Evolutionary conservation across 768 basidiomycete genomes (phyloP), one percentile per base, ranked within the genome.

Genomic region (Amylocystis lapponica): DNA sequence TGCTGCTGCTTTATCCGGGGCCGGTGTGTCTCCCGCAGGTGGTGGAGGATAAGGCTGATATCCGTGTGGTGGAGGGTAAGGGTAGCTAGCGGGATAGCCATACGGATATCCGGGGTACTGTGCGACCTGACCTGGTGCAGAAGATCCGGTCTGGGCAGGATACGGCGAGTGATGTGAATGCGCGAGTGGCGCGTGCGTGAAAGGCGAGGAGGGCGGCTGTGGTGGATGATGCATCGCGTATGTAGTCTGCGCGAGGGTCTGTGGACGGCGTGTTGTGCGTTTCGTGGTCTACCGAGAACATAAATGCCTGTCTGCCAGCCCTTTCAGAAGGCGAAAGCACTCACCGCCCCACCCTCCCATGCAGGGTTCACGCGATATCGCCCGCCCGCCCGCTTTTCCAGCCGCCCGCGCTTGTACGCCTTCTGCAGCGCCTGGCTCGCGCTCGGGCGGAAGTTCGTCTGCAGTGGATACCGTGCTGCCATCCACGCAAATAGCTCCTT

Each of bases 341-440:
- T 59, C 57, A 91, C 88, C 55, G 72, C 82, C 23, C 84, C 86
- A 19, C 88, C 88, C 56, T 86, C 86, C 87, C 88, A 92, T 42
- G 63, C 69, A 5, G 81, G 66, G 57, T 83, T 92, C 17, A 92
- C 58, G 30, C 80, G 69, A 61, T 93, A 93, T 58, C 81, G 84
- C 3, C 83, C 84, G 39, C 71, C 71, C n/a, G 64, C 69, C 23
- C 74, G 75, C 58, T 92, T 93, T 57, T 86, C 80, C 41, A 93
- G 73, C 20, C 90, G 70, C 8, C 89, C 89, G 35, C 88, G 73
- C 60, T 81, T 86, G 63, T 69, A 88, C 4, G 90, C 89, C 52
- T 91, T 92, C 61, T 89, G 86, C 41, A 93, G 65, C 6, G 90
- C 90, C 61, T 93, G 90, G 54, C 86, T 88, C 3, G 90, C 90